These are phyloP conservation scores for Amorphotheca resinae DNA, from an alignment of 495 filamentous ascomycete genomes.

Conservation along the genomic window DNA sequence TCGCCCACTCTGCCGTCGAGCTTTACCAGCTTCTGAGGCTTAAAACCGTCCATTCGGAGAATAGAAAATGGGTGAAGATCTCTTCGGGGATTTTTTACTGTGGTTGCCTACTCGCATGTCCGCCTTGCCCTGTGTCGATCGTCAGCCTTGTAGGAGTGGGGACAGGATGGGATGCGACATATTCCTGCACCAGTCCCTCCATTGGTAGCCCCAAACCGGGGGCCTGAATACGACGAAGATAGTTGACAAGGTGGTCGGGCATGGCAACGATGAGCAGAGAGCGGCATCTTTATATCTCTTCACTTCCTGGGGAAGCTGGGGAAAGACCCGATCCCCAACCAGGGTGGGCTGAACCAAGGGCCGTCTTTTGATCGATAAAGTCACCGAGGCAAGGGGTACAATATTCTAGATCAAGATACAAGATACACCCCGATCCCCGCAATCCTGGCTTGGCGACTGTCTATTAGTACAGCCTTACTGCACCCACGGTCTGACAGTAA, in stretches of 20 bases:
- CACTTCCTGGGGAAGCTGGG: too few species aligned
- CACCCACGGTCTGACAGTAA: neutral
- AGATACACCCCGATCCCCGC: constrained; percentile 1
- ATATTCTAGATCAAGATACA: neutral
- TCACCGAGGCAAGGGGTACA: neutral
- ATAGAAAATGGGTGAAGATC: neutral
- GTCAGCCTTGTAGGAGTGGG: constrained; percentile 4
- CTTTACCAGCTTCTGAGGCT: constrained; percentile 17
- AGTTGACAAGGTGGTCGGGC: too few species aligned
- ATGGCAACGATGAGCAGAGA: too few species aligned
- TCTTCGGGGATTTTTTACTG: neutral
- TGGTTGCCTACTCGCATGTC: constrained; percentile 5
- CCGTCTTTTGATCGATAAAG: neutral
- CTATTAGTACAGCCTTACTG: neutral
- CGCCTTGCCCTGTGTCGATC: neutral
- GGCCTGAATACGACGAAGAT: too few species aligned
- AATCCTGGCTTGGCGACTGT: neutral
- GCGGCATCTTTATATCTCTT: too few species aligned
- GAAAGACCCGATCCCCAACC: too few species aligned
- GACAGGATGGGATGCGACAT: too few species aligned
- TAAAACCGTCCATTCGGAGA: neutral
- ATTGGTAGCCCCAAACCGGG: too few species aligned
- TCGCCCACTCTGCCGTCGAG: constrained; percentile 66
- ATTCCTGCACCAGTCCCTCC: too few species aligned
- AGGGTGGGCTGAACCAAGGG: too few species aligned